phyloP scores from a whole-genome alignment of 257 asterid genomes.

The Plantago major region DNA sequence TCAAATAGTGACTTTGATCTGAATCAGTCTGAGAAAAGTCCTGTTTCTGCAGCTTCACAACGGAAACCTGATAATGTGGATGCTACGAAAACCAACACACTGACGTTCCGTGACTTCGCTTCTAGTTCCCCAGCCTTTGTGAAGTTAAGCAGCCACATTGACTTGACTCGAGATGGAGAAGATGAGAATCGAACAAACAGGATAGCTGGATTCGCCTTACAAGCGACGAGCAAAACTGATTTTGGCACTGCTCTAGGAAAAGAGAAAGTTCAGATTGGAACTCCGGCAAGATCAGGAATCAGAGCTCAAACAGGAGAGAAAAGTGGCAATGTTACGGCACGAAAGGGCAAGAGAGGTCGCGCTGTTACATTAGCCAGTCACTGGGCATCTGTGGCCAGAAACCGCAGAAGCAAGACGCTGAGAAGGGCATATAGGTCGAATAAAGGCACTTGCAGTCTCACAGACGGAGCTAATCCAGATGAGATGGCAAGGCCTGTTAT shows the following conservation, averaged over 20 bases:
- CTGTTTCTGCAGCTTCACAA: slow-evolving; percentile 13
- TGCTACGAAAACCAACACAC: not conserved
- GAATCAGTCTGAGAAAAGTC: slow-evolving; percentile 8
- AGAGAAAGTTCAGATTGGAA: slow-evolving; percentile 11
- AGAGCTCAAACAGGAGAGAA: not conserved
- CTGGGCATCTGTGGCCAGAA: not conserved
- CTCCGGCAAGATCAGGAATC: not conserved
- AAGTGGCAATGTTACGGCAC: not conserved
- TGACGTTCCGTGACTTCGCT: slow-evolving; percentile 27
- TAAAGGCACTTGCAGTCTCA: not conserved
- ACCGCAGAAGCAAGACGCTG: slow-evolving; percentile 7
- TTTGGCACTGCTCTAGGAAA: not conserved
- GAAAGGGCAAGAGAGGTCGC: not conserved
- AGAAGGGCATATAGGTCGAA: slow-evolving; percentile 6
- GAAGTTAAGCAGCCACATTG: slow-evolving; percentile 20
- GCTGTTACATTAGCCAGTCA: not conserved
- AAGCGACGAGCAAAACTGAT: not conserved
- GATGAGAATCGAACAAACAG: slow-evolving; percentile 5
- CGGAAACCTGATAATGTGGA: not conserved
- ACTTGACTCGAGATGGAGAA: slow-evolving; percentile 24
- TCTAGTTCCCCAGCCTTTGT: slow-evolving; percentile 22
- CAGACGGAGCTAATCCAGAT: slow-evolving; percentile 16
- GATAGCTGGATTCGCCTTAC: not conserved
- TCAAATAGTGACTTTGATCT: no score
- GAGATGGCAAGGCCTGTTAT: slow-evolving; percentile 42